Base-by-base conservation (phyloP, 257 asterid species). In the Jasminum sambac region DNA sequence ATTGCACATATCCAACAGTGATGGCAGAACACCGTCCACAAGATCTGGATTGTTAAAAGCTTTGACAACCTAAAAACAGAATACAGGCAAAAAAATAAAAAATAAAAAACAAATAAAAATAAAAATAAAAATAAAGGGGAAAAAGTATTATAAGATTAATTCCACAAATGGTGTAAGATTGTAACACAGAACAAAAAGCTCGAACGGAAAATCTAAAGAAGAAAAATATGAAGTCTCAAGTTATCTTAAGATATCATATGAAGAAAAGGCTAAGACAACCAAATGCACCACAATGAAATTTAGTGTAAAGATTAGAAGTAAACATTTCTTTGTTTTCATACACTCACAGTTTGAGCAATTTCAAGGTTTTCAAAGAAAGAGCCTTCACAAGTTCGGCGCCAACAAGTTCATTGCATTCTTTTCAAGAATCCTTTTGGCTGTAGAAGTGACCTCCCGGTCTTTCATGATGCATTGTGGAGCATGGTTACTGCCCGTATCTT, bases 31-130 rank as follows among this genome's bases (percentile, higher is more conserved):
- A 77, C 69, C 64, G 66, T 82, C 88, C 78, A 94, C 87, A 86
- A 90, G 91, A 60, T 84, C 88, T 36, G 96, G 90, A 67, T 81
- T 82, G 57, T 82, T 76, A 84, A 91, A 89, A 24, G 97, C 95
- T 83, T 85, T 89, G 69, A 88, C 76, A 74, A 85, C 90, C 97
- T 94, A 82, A 72, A 74, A 71, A 60, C 39, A 26, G 72, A 78
- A 65, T 42, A 30, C 36, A 30, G 4, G 36, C 2, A 30, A 30
- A 30, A 30, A 1, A 4, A 30, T 1, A 30, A 30, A 30, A 30
- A n/a, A n/a, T n/a, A n/a, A n/a, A n/a, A n/a, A n/a, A n/a, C n/a
- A n/a, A n/a, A n/a, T n/a, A n/a, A n/a, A n/a, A n/a, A n/a, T n/a
- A n/a, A n/a, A n/a, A n/a, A n/a, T n/a, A n/a, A n/a, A n/a, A n/a